Percentiles rank a stretch among this genome's conserved stretches.
phyloP scores from a whole-genome alignment of 768 basidiomycete genomes.

The Lepiota venenata region DNA sequence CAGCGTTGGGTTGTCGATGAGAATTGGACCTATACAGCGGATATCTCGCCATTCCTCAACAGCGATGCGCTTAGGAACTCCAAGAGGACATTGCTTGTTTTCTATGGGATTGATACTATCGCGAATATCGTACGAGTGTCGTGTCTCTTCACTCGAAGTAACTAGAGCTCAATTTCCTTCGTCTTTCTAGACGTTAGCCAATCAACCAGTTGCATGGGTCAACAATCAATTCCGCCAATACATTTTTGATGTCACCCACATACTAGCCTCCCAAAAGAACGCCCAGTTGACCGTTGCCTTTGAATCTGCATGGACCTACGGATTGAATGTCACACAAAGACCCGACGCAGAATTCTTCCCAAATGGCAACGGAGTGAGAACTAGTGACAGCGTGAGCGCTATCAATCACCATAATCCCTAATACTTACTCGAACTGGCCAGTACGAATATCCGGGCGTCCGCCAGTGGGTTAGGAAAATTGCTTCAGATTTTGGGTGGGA shows the following conservation, averaged over 20 bases:
- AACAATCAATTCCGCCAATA: constrained; percentile 58
- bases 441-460: constrained; percentile 50
- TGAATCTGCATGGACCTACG: constrained; percentile 53
- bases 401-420: background rate
- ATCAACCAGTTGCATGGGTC: constrained; percentile 52
- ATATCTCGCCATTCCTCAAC: constrained; percentile 40
- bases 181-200: constrained; percentile 39
- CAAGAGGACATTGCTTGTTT: constrained; percentile 41
- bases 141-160: background rate
- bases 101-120: constrained; percentile 56
- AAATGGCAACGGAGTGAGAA: constrained; percentile 15
- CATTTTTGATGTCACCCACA: constrained; percentile 45
- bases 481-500: constrained; percentile 61
- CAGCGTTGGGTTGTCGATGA: constrained; percentile 54
- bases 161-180: background rate
- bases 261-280: constrained; percentile 31
- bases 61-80: constrained; percentile 16
- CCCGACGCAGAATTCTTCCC: constrained; percentile 47
- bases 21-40: constrained; percentile 59
- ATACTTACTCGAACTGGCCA: constrained; percentile 13
- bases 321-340: constrained; percentile 46
- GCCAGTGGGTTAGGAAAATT: constrained; percentile 47
- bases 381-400: constrained; percentile 5
- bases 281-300: constrained; percentile 47
- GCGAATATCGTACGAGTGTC: constrained; percentile 44